Conservation (phyloP, 2,329 filamentous ascomycete genomes). For the Pyrenochaeta sp. region DNA sequence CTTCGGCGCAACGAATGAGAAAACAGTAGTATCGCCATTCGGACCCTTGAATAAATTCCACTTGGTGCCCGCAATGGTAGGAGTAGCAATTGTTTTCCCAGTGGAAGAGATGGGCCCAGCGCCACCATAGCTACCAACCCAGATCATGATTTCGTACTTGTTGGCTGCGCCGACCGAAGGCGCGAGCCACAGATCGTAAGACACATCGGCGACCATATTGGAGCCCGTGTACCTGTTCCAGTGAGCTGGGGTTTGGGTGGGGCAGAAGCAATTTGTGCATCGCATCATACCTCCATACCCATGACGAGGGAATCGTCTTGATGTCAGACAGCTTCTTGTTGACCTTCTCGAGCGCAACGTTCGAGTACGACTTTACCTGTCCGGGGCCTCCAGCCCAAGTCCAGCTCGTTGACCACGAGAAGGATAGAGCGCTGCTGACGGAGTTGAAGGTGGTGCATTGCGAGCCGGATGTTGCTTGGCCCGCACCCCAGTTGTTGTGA, state of each 20-base stretch:
- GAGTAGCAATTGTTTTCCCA: constrained; percentile 3
- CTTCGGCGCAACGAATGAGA: constrained; percentile 7
- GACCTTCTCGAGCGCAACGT: not conserved
- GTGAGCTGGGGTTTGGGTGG: not conserved
- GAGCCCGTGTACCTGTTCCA: not conserved
- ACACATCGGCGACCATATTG: constrained; percentile 7
- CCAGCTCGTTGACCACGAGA: not conserved
- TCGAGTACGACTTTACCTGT: not conserved
- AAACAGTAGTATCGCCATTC: constrained; percentile 7
- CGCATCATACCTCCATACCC: not conserved
- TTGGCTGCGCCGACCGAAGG: not conserved
- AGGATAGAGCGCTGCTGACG: not conserved
- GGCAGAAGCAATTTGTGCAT: no score
- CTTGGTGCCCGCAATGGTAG: constrained; percentile 5
- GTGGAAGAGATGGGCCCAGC: constrained; percentile 10
- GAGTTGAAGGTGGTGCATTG: not conserved
- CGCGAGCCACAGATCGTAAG: constrained; percentile 4
- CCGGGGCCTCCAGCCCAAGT: not conserved
- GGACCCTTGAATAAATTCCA: constrained; percentile 10
- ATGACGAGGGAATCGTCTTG: not conserved
- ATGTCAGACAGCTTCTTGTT: not conserved
- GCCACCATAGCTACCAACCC: constrained; percentile 7
- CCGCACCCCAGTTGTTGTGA: not conserved
- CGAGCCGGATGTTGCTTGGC: not conserved
- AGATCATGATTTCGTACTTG: constrained; percentile 13